Percentiles rank a stretch among this genome's conserved stretches.
phyloP scores from a whole-genome alignment of 1,284 basidiomycete species.

The Sporisorium sorghi region DNA sequence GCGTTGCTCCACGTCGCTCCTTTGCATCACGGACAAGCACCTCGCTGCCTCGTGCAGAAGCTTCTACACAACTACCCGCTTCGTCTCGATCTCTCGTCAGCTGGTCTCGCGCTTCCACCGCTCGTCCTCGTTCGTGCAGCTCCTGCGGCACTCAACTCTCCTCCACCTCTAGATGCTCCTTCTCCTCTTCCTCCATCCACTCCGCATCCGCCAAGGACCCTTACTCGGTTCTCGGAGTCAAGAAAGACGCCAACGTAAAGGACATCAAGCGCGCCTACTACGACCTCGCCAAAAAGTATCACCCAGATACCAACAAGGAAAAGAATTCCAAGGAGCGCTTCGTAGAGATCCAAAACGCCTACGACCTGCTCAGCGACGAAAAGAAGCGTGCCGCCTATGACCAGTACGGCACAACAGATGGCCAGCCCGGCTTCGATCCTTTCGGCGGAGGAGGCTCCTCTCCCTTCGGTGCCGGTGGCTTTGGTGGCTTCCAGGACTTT shows the following conservation, averaged over 20 bases:
- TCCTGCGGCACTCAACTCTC: slow-evolving; percentile 25
- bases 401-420: slow-evolving; percentile 92
- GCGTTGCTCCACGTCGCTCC: slow-evolving; percentile 14
- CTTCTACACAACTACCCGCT: slow-evolving; percentile 8
- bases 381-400: slow-evolving; percentile 94
- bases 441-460: slow-evolving; percentile 72
- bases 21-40: slow-evolving; percentile 12
- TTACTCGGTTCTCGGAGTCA: slow-evolving; percentile 88
- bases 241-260: slow-evolving; percentile 81
- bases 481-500: slow-evolving; percentile 72
- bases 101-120: slow-evolving; percentile 15
- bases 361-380: slow-evolving; percentile 89
- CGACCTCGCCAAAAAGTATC: slow-evolving; percentile 96
- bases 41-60: neutral
- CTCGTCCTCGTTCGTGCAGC: slow-evolving; percentile 17
- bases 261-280: slow-evolving; percentile 99
- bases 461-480: slow-evolving; percentile 77
- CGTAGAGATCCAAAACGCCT: slow-evolving; percentile 95
- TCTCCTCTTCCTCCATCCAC: slow-evolving; percentile 20
- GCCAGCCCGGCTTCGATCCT: slow-evolving; percentile 90
- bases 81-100: slow-evolving; percentile 41
- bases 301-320: slow-evolving; percentile 97
- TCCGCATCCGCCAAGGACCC: slow-evolving; percentile 79
- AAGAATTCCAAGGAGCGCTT: slow-evolving; percentile 91
- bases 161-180: slow-evolving; percentile 12